Evolutionary conservation across 208 protist genomes (phyloP).

Genomic region (Leishmania aethiopica): DNA sequence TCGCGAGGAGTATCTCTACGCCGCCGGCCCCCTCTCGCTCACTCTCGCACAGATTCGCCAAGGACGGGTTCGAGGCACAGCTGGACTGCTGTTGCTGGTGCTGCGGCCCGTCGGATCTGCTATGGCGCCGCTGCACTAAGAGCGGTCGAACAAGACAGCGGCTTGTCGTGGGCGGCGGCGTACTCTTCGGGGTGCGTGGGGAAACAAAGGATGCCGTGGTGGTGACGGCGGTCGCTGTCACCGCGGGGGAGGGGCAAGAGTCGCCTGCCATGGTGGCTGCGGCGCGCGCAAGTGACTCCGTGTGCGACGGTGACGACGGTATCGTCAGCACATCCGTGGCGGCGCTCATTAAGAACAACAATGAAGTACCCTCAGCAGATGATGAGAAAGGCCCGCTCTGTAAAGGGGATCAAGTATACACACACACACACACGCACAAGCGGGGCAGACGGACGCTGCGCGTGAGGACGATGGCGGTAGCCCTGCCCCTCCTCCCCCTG

Average conservation of each 20-base stretch:
- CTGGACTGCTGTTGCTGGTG: neutral
- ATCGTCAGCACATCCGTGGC: neutral
- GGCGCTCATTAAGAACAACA: neutral
- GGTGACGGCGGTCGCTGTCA: neutral
- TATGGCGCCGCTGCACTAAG: slow-evolving; percentile 11
- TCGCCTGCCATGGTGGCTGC: neutral
- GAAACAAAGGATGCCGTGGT: neutral
- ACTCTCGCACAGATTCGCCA: neutral
- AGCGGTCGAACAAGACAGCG: slow-evolving; percentile 20
- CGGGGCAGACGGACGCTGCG: neutral
- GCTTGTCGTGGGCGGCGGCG: slow-evolving; percentile 11
- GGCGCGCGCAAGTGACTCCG: neutral
- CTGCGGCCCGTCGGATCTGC: neutral
- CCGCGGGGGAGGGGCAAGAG: neutral
- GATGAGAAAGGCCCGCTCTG: neutral
- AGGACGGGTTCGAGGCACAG: neutral
- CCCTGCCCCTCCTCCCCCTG: neutral
- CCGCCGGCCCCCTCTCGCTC: neutral
- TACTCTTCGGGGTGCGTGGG: slow-evolving; percentile 13
- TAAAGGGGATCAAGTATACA: neutral
- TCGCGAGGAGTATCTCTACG: neutral
- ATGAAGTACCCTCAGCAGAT: neutral
- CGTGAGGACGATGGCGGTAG: neutral
- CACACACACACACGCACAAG: neutral
- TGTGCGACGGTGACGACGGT: neutral